These are phyloP conservation scores for Hyphopichia pseudoburtonii DNA, from an alignment of 1,139 yeast species.

Conservation along the genomic window DNA sequence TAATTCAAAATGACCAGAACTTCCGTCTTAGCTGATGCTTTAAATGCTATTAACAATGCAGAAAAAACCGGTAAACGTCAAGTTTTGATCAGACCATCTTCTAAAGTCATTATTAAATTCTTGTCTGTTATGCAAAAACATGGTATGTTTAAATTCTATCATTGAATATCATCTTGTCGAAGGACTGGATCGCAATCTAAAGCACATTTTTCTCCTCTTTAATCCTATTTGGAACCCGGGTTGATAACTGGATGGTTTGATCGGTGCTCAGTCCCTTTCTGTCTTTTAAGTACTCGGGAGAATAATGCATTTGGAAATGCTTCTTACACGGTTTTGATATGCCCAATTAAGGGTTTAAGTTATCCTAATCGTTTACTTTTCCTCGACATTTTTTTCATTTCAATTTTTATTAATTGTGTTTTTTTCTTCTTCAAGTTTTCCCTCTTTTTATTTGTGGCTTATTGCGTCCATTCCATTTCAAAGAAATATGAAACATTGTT, in stretches of 20 bases:
- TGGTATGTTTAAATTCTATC: conserved; percentile 28
- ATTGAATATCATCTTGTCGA: neutral
- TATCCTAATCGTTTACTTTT: conserved; percentile 65
- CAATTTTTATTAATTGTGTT: no score
- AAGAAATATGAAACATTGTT: no score
- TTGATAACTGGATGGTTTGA: conserved; percentile 98
- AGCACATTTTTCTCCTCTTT: conserved; percentile 1
- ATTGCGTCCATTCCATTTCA: neutral
- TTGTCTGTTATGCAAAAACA: conserved; percentile 97
- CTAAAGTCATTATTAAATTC: conserved; percentile 97
- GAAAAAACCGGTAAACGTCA: conserved; percentile 99
- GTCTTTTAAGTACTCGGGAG: conserved; percentile 98
- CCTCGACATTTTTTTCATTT: conserved; percentile 51
- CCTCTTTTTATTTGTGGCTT: neutral
- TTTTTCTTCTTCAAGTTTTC: no score
- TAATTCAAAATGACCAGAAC: conserved; percentile 83
- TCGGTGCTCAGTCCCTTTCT: conserved; percentile 87
- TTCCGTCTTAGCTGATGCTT: conserved; percentile 98
- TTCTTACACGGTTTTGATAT: conserved; percentile 71
- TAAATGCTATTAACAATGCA: conserved; percentile 97
- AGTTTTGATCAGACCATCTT: conserved; percentile 97
- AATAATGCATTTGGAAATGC: conserved; percentile 60
- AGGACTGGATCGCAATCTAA: no score
- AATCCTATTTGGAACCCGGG: conserved; percentile 50
- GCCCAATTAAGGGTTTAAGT: conserved; percentile 17